phyloP scores from a whole-genome alignment of 805 yeast genomes.

The Ogataea populi-albae region DNA sequence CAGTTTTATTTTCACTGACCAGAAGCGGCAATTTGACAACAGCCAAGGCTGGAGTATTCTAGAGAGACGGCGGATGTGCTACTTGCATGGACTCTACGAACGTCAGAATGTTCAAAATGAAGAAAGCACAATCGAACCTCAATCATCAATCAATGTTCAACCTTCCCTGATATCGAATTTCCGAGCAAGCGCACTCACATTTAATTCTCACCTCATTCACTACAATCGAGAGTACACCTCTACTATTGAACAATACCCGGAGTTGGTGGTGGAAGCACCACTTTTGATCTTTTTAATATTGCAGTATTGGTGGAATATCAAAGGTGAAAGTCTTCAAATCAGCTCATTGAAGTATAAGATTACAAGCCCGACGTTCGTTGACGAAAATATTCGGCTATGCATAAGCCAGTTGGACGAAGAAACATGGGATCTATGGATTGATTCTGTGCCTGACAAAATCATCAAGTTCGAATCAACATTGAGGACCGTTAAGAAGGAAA shows the following conservation, averaged over 20 bases:
- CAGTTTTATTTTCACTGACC: constrained; percentile 46
- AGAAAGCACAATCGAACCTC: too few relatives aligned
- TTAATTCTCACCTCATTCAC: constrained; percentile 84
- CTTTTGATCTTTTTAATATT: constrained; percentile 59
- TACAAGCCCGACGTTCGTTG: constrained; percentile 46
- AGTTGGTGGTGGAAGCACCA: constrained; percentile 78
- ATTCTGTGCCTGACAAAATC: constrained; percentile 4
- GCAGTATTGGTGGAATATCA: constrained; percentile 37
- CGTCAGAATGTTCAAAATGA: too few relatives aligned
- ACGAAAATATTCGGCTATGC: constrained; percentile 33
- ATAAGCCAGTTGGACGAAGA: constrained; percentile 8
- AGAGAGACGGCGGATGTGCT: constrained; percentile 62
- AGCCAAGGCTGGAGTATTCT: constrained; percentile 27
- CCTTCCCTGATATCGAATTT: constrained; percentile 47
- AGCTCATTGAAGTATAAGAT: constrained; percentile 47
- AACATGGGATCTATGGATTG: constrained; percentile 29
- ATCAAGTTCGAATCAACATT: constrained; percentile 20
- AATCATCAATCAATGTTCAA: constrained; percentile 27
- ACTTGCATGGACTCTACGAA: constrained; percentile 44
- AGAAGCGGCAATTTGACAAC: constrained; percentile 46
- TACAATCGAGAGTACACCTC: constrained; percentile 57
- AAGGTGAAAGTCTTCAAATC: constrained; percentile 16
- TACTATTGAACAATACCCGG: constrained; percentile 55
- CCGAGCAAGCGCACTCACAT: constrained; percentile 71
- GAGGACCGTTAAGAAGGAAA: constrained; percentile 5